Base-by-base conservation (phyloP, 352 stramenopile genomes). In the Globisporangium megalacanthum region DNA sequence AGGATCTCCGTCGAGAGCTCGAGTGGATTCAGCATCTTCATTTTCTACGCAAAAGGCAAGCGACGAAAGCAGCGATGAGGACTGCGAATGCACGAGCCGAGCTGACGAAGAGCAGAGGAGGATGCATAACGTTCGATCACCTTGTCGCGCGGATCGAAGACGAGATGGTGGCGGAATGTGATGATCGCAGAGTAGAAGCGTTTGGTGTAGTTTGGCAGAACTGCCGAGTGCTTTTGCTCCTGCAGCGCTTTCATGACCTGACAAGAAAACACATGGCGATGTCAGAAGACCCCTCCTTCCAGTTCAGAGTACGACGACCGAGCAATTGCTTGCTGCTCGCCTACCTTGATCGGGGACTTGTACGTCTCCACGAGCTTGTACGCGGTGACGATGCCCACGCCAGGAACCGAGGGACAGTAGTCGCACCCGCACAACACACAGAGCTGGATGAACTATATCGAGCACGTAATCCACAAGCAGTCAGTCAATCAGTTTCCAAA, bases 391-490 rank as follows among this genome's bases (percentile, higher is more conserved):
- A 96, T 80, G 7, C 90, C 90, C 48, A 97, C 65, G 1, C 85
- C 80, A 35, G 54, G 58, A 13, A 97, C 56, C 0, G 80, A 88
- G 5, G 81, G 69, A 49, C 87, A 95, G 52, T 97, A 97, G 67
- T 97, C 90, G 49, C 89, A 97, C 7, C 90, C 90, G 58, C 76
- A 75, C 1, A 97, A 68, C 20, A 97, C 80, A 35, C 90, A 97
- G 1, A 97, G 52, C 36, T 86, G 66, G 42, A 93, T 62, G 59
- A 93, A 92, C 83, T 92, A 49, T 8, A 29, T 4, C 17, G 46
- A 49, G 46, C 4, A 44, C 25, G 25, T 29, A 29, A 29, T 39
- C 10, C 35, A 39, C 6, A 39, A 39, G 7, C 35, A 39, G 35
- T 39, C 35, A 39, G 35, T n/a, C 33, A 31, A 45, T 22, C 6